Percentiles rank a stretch among this genome's conserved stretches.
phyloP scores from a whole-genome alignment of 2,329 filamentous ascomycete species.

The Trichoderma afroharzianum region DNA sequence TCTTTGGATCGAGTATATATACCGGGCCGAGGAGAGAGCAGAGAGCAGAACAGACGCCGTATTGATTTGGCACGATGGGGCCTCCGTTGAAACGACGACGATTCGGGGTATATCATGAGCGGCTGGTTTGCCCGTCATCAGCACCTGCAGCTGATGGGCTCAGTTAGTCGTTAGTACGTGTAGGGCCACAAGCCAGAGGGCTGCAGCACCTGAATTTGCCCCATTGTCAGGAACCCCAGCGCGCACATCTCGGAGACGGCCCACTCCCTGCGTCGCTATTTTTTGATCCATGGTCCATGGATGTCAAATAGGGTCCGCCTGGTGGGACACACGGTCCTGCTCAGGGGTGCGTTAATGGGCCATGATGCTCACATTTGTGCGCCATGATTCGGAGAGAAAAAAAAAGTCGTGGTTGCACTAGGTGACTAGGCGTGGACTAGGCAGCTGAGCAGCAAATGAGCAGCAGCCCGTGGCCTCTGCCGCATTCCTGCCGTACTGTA shows the following conservation, averaged over 20 bases:
- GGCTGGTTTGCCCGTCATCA: constrained; percentile 1
- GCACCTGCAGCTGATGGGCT: constrained; percentile 10
- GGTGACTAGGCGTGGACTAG: not conserved
- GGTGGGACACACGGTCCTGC: constrained; percentile 14
- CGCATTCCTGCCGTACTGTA: not conserved
- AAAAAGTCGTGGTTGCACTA: constrained; percentile 5
- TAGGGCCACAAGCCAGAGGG: not conserved
- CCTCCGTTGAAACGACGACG: not conserved
- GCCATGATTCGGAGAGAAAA: constrained; percentile 12
- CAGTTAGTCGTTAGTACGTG: not conserved
- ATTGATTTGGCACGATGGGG: not conserved
- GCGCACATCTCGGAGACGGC: constrained; percentile 8
- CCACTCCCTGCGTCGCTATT: constrained; percentile 16
- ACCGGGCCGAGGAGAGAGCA: not conserved
- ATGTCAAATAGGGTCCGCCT: constrained; percentile 12
- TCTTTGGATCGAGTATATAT: not conserved
- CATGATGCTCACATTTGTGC: not conserved
- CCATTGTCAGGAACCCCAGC: constrained; percentile 16
- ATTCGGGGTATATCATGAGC: not conserved
- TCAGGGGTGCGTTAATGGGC: constrained; percentile 12
- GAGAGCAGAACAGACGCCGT: not conserved
- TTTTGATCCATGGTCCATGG: constrained; percentile 13
- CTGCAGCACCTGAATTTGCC: not conserved
- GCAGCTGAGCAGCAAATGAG: constrained; percentile 8
- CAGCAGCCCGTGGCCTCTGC: not conserved